A percentile compares a stretch with the other conserved stretches of the same genome.
Conservation (phyloP, 2,329 filamentous ascomycete genomes). For the Exophiala spinifera region DNA sequence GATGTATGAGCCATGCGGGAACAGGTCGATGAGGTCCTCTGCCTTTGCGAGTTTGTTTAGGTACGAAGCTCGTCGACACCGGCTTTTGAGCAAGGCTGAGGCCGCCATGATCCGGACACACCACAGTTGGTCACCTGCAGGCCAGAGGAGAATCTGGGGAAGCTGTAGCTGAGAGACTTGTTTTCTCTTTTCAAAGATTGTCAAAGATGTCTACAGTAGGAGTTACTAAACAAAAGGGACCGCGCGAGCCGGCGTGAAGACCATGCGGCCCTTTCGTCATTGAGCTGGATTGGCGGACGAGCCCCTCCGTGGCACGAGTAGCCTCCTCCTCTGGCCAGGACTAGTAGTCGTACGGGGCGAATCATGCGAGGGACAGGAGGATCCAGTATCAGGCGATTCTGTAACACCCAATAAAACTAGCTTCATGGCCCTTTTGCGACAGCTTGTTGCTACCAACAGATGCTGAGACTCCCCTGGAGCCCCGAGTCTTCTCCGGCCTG, state of each 20-base stretch:
- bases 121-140: not conserved
- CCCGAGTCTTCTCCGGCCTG: conserved; percentile 11
- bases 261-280: not conserved
- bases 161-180: not conserved
- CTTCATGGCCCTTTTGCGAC: not conserved
- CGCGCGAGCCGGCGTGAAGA: not conserved
- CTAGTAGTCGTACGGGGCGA: not conserved
- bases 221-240: not conserved
- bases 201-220: too few relatives aligned
- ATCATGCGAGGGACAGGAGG: not conserved
- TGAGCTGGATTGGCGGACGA: not conserved
- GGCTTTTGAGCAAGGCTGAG: conserved; percentile 71
- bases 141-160: not conserved
- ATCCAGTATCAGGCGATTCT: not conserved
- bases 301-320: not conserved
- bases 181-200: not conserved
- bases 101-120: conserved; percentile 48
- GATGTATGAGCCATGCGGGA: conserved; percentile 81
- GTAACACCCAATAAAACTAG: not conserved
- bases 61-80: conserved; percentile 71
- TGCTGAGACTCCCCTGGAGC: not conserved
- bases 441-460: not conserved
- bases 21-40: conserved; percentile 74
- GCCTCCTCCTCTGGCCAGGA: not conserved
- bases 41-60: conserved; percentile 76